phyloP scores from a whole-genome alignment of 2,329 filamentous ascomycete species.

The Blastomyces silverae region DNA sequence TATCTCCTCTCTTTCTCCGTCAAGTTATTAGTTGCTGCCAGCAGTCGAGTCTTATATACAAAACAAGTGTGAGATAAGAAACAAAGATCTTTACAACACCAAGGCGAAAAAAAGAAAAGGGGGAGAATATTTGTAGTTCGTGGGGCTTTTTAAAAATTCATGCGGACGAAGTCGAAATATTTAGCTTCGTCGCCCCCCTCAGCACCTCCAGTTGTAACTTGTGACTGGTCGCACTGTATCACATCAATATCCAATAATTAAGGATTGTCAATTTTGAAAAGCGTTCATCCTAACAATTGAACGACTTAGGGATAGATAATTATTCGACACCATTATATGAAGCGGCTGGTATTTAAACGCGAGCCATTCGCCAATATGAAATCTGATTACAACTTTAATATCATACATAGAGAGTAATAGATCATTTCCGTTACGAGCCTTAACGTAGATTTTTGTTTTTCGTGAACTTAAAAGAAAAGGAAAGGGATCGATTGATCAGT shows the following conservation, averaged over 20 bases:
- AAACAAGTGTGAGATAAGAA: background rate
- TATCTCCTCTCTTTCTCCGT: background rate
- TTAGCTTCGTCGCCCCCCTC: background rate
- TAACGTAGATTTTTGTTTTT: background rate
- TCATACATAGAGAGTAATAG: background rate
- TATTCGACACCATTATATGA: background rate
- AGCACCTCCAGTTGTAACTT: background rate
- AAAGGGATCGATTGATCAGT: background rate
- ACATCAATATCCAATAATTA: background rate
- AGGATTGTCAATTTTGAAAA: no score
- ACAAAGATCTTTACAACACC: background rate
- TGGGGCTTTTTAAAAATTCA: background rate
- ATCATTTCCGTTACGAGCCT: background rate
- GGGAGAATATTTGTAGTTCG: background rate
- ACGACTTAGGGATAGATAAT: background rate
- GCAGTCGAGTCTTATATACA: background rate
- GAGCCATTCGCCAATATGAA: no score
- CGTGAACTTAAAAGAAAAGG: background rate
- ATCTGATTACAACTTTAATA: conserved; percentile 6
- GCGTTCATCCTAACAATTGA: background rate
- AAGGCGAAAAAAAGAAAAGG: background rate
- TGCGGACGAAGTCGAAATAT: background rate
- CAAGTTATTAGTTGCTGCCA: no score
- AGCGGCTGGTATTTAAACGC: background rate
- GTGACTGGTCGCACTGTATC: background rate